Percentiles rank a stretch among this genome's conserved stretches.
Evolutionary conservation across 495 filamentous ascomycete species (phyloP).

Genomic region (Pseudevernia furfuracea): DNA sequence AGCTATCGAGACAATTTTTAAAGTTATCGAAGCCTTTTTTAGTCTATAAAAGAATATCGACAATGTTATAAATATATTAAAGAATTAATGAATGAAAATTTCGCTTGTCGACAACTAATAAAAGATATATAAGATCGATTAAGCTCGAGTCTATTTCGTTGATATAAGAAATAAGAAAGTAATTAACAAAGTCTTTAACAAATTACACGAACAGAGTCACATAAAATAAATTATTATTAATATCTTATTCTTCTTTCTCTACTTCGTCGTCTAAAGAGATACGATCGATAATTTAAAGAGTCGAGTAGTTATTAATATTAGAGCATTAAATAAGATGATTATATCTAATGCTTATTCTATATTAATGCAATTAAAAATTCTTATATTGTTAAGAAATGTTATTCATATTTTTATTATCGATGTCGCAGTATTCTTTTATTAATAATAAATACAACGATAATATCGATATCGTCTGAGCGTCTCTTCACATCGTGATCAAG

Average conservation of each 20-base stretch:
- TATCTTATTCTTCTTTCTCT: background rate
- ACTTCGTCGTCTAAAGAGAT: background rate
- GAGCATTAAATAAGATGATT: background rate
- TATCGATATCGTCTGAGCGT: too few species aligned
- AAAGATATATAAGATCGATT: too few species aligned
- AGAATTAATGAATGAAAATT: background rate
- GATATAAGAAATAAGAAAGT: too few species aligned
- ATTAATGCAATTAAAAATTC: background rate
- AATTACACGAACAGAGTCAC: too few species aligned
- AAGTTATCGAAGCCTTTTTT: too few species aligned
- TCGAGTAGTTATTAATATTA: background rate
- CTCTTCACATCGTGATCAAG: too few species aligned
- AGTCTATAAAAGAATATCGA: too few species aligned
- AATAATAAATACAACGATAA: background rate
- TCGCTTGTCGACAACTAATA: too few species aligned
- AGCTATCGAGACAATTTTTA: too few species aligned
- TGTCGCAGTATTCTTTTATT: background rate
- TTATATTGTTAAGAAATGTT: background rate
- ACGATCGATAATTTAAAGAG: background rate
- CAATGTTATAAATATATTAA: too few species aligned
- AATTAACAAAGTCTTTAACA: too few species aligned
- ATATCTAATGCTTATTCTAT: background rate
- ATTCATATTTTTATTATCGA: background rate
- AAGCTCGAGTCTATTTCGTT: too few species aligned
- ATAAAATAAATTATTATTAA: background rate